phyloP scores from a whole-genome alignment of 495 filamentous ascomycete species.

The Penicillium salamii region DNA sequence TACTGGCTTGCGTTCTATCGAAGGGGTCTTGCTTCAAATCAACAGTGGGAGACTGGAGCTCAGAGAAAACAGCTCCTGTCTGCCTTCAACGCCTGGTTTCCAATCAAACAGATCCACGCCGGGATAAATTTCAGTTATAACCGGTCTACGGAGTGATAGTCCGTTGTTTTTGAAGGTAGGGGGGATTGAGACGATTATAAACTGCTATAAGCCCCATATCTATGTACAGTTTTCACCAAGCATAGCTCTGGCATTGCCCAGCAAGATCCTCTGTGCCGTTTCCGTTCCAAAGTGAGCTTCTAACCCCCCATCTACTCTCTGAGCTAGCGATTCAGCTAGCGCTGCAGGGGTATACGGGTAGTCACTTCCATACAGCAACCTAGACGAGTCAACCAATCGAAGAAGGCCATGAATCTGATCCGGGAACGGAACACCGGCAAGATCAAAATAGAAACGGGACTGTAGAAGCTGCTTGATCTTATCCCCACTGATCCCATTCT shows the following conservation, averaged over 20 bases:
- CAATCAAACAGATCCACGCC: too few relatives aligned
- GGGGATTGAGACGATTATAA: too few relatives aligned
- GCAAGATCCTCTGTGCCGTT: neutral
- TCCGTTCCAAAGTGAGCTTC: conserved; percentile 5
- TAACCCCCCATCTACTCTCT: conserved; percentile 13
- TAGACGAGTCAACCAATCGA: conserved; percentile 20
- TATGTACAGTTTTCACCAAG: neutral
- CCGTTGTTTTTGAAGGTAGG: too few relatives aligned
- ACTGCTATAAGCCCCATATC: neutral
- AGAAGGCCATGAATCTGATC: conserved; percentile 38
- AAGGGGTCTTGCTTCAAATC: too few relatives aligned
- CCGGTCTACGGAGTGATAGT: too few relatives aligned
- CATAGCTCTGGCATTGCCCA: conserved; percentile 12
- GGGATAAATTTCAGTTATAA: too few relatives aligned
- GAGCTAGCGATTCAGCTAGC: conserved; percentile 3
- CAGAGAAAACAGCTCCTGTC: too few relatives aligned
- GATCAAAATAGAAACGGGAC: conserved; percentile 47
- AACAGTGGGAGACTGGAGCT: too few relatives aligned
- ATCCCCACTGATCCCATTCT: conserved; percentile 9
- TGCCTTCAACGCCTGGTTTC: too few relatives aligned
- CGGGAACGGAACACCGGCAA: conserved; percentile 51
- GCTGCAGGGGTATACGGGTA: conserved; percentile 30
- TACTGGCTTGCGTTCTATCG: too few relatives aligned
- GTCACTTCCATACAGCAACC: conserved; percentile 49
- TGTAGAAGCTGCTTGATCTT: conserved; percentile 26